Conservation (phyloP, 495 filamentous ascomycete genomes). For the Talaromyces proteolyticus region DNA sequence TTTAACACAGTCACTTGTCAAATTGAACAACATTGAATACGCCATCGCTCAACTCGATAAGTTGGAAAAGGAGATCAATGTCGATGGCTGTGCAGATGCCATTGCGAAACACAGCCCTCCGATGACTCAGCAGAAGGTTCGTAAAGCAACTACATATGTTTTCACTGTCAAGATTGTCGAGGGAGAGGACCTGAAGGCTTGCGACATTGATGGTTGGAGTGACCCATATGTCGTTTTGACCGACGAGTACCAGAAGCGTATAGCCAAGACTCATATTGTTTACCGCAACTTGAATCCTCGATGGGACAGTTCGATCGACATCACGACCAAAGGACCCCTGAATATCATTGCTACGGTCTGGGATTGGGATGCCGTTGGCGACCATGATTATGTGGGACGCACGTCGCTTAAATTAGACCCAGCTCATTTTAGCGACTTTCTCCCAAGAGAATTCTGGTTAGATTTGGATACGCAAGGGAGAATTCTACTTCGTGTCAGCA, state of each 20-base stretch:
- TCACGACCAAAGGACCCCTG: slow-evolving; percentile 83
- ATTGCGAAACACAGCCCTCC: slow-evolving; percentile 61
- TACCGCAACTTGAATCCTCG: slow-evolving; percentile 89
- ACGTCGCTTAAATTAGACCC: slow-evolving; percentile 95
- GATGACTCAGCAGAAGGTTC: slow-evolving; percentile 43
- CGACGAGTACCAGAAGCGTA: slow-evolving; percentile 97
- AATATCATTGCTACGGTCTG: slow-evolving; percentile 97
- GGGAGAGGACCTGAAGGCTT: slow-evolving; percentile 96
- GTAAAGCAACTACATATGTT: slow-evolving; percentile 74
- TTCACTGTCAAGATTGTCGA: slow-evolving; percentile 99
- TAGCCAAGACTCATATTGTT: slow-evolving; percentile 89
- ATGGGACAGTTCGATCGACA: slow-evolving; percentile 97
- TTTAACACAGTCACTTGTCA: slow-evolving; percentile 73
- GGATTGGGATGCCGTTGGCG: slow-evolving; percentile 97
- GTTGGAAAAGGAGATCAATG: slow-evolving; percentile 82
- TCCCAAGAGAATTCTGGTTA: slow-evolving; percentile 94
- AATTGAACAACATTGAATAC: slow-evolving; percentile 96
- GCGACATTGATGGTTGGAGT: slow-evolving; percentile 88
- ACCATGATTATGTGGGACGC: slow-evolving; percentile 94
- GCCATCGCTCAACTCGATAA: slow-evolving; percentile 85
- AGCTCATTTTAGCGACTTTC: slow-evolving; percentile 88
- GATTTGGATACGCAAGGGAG: slow-evolving; percentile 95
- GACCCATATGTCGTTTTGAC: slow-evolving; percentile 97
- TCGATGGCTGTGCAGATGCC: slow-evolving; percentile 86
- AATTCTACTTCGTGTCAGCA: slow-evolving; percentile 83